Evolutionary conservation across 345 rosid species (phyloP), one percentile per base, ranked within the genome.

Genomic region (Pugionium cornutum): DNA sequence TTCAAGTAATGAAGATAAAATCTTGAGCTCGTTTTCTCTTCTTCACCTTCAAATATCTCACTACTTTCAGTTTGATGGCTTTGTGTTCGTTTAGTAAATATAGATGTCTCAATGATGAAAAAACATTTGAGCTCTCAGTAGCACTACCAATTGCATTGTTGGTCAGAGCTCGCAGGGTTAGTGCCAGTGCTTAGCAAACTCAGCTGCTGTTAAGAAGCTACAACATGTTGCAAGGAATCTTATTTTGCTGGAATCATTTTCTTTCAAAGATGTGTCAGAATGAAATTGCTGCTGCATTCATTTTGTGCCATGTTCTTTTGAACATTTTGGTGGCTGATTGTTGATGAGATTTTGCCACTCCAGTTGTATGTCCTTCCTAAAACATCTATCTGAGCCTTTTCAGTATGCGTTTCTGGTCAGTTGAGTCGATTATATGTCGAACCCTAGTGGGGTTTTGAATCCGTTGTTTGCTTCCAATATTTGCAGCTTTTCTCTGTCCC

Each of bases 251-350:
- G 6, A 58, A 40, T 28, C 46, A 3, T 9, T 58, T 37, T 33
- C 36, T 50, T 59, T 26, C 40, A 28, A 35, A 8, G 54, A 9
- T 34, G 25, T 1, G 33, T 1, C 10, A 33, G 44, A 58, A 48
- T 28, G 60, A 4, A 27, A 27, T 45, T 29, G 1, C 4, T 27
- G 37, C 10, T 29, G 7, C 27, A n/a, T 8, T 53, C 46, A 9
- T 10, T 8, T 53, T 8, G 11, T 30, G 54, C 67, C 25, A 0
- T 56, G 32, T 49, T 64, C 40, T 64, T 64, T 27, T 48, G 69
- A 41, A 26, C 25, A 27, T 49, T 33, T 5, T 68, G 39, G 2
- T 43, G 27, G 36, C 40, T 28, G 36, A 33, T 68, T 41, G 53
- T 27, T 27, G 39, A 57, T 64, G 35, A 51, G 54, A 42, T 18